phyloP scores from a whole-genome alignment of 2,329 filamentous ascomycete genomes.

The Exophiala dermatitidis region DNA sequence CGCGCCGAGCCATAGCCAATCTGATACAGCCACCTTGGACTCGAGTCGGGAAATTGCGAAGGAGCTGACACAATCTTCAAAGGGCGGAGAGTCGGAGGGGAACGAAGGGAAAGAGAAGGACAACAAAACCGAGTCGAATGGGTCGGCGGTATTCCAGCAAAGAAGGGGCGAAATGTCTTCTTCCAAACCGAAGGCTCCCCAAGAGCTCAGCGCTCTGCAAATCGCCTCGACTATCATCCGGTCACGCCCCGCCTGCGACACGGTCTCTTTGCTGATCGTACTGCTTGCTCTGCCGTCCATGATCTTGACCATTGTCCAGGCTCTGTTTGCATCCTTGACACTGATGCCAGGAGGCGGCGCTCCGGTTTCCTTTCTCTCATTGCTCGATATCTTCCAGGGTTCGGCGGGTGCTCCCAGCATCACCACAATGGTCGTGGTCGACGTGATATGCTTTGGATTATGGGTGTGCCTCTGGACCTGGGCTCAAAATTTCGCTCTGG shows the following conservation, averaged over 20 bases:
- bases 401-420: slow-evolving; percentile 79
- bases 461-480: slow-evolving; percentile 86
- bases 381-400: slow-evolving; percentile 86
- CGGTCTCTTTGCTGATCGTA: slow-evolving; percentile 92
- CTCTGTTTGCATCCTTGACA: slow-evolving; percentile 84
- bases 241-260: slow-evolving; percentile 86
- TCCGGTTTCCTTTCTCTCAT: slow-evolving; percentile 65
- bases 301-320: slow-evolving; percentile 80
- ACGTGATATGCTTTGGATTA: slow-evolving; percentile 71
- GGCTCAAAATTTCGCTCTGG: slow-evolving; percentile 78
- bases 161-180: slow-evolving; percentile 64
- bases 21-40: slow-evolving; percentile 1
- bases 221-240: slow-evolving; percentile 79
- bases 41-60: slow-evolving; percentile 6
- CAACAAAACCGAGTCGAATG: slow-evolving; percentile 17
- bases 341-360: slow-evolving; percentile 80
- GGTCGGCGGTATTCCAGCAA: slow-evolving; percentile 21
- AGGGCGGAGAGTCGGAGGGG: slow-evolving; percentile 6
- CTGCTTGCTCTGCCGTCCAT: slow-evolving; percentile 86
- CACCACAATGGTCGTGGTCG: slow-evolving; percentile 75
- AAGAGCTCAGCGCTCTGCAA: slow-evolving; percentile 66
- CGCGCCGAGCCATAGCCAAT: slow-evolving; percentile 7
- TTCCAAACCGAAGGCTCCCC: slow-evolving; percentile 59
- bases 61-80: neutral
- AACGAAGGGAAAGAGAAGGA: slow-evolving; percentile 16